Conservation (phyloP, 306 rosid species). For the Bauhinia variegata region DNA sequence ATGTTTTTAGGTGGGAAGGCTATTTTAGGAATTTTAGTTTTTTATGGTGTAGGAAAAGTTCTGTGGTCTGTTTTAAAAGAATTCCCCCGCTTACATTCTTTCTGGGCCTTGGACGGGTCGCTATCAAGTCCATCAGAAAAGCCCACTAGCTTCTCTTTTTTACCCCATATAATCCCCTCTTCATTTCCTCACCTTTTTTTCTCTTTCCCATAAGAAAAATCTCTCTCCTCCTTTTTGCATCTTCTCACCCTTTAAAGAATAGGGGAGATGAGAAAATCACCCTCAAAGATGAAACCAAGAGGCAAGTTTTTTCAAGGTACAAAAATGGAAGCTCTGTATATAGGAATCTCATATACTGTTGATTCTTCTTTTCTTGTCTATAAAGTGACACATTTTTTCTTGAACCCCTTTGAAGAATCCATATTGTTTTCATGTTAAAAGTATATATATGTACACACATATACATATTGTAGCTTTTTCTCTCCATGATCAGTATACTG, state of each 20-base stretch:
- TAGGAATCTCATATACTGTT: background rate
- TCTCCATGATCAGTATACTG: constrained; percentile 33
- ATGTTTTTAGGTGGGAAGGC: too few relatives aligned
- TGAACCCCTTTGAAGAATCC: background rate
- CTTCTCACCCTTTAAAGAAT: constrained; percentile 29
- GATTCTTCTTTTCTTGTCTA: background rate
- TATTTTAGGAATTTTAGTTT: too few relatives aligned
- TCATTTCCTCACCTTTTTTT: constrained; percentile 23
- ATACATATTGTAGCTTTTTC: constrained; percentile 17
- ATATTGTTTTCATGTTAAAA: constrained; percentile 28
- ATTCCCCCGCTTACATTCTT: constrained; percentile 48
- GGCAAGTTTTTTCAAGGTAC: constrained; percentile 58
- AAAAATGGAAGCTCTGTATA: constrained; percentile 23
- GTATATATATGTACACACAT: background rate
- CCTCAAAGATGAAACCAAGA: constrained; percentile 54
- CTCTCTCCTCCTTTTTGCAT: background rate
- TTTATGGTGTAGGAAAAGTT: too few relatives aligned
- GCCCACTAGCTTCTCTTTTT: constrained; percentile 57
- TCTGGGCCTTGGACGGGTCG: constrained; percentile 67
- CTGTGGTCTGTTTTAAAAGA: too few relatives aligned
- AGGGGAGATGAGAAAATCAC: constrained; percentile 15
- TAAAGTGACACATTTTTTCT: background rate
- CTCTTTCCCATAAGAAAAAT: constrained; percentile 29
- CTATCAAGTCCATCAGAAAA: constrained; percentile 54
- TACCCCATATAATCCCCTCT: constrained; percentile 41